These are phyloP conservation scores for Rhizoclosmatium globosum DNA, from an alignment of 192 early-diverging fungal species.

Conservation along the genomic window DNA sequence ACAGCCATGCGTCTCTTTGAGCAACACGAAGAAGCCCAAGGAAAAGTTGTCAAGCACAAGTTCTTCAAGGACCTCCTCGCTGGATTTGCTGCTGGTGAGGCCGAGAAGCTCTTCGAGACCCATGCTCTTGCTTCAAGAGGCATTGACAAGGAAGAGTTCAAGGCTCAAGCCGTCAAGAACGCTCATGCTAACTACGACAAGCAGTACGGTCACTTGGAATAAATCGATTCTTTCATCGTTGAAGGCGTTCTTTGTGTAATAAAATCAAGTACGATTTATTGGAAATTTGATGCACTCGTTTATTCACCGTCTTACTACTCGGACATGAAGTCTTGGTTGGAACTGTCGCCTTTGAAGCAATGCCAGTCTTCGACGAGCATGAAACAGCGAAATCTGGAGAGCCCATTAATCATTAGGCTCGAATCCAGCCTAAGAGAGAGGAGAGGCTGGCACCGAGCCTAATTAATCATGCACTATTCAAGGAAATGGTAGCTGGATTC, in stretches of 20 bases:
- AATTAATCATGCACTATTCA: conserved; percentile 16
- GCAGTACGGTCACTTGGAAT: neutral
- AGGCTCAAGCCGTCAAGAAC: neutral
- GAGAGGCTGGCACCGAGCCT: no score
- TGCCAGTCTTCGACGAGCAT: no score
- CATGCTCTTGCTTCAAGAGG: neutral
- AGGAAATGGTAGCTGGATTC: conserved; percentile 29
- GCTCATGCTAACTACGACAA: neutral
- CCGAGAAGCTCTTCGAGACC: conserved; percentile 36
- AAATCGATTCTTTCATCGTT: no score
- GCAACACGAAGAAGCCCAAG: neutral
- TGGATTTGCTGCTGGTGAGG: conserved; percentile 35
- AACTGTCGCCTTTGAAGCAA: no score
- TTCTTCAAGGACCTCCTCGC: conserved; percentile 37
- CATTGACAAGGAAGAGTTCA: neutral
- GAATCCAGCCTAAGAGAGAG: no score
- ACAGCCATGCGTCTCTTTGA: conserved; percentile 11
- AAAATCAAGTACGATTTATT: no score
- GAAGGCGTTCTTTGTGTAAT: no score
- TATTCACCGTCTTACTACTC: no score
- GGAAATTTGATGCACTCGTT: no score
- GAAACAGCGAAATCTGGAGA: no score
- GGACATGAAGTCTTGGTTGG: no score
- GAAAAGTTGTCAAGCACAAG: conserved; percentile 15
- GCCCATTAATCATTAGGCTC: no score